These are phyloP conservation scores for Biscutella laevigata DNA, from an alignment of 441 rosid species.

Conservation along the genomic window DNA sequence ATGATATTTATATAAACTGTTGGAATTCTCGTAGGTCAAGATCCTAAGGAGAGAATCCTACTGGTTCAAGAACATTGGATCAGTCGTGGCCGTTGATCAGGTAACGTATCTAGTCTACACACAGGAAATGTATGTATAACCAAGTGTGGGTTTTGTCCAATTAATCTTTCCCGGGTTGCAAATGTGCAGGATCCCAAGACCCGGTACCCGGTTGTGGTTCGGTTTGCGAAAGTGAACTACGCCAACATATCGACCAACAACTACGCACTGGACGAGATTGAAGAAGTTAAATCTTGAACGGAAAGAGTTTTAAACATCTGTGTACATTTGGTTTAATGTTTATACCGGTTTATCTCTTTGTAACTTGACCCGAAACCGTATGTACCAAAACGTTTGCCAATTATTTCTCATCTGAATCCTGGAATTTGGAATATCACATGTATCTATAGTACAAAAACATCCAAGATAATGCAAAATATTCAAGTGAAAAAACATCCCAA, in stretches of 20 bases:
- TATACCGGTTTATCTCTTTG: slow-evolving; percentile 16
- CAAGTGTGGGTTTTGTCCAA: background rate
- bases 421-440: no score
- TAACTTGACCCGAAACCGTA: slow-evolving; percentile 16
- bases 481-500: no score
- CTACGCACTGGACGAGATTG: slow-evolving; percentile 87
- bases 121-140: background rate
- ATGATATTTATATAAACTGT: background rate
- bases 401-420: slow-evolving; percentile 8
- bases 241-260: slow-evolving; percentile 93
- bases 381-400: slow-evolving; percentile 17
- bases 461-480: no score
- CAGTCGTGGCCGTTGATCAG: slow-evolving; percentile 90
- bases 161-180: background rate
- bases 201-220: slow-evolving; percentile 86
- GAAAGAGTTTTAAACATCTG: background rate
- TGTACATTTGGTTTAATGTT: slow-evolving; percentile 16
- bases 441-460: no score
- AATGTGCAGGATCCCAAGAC: slow-evolving; percentile 68
- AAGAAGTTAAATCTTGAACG: slow-evolving; percentile 42
- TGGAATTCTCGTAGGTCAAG: slow-evolving; percentile 58
- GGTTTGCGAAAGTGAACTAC: slow-evolving; percentile 79
- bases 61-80: slow-evolving; percentile 65
- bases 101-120: slow-evolving; percentile 26
- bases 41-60: slow-evolving; percentile 72